A percentile compares a stretch with the other conserved stretches of the same genome.
phyloP scores from a whole-genome alignment of 202 grass and related monocot genomes.

The Schoenoplectus tabernaemontani region DNA sequence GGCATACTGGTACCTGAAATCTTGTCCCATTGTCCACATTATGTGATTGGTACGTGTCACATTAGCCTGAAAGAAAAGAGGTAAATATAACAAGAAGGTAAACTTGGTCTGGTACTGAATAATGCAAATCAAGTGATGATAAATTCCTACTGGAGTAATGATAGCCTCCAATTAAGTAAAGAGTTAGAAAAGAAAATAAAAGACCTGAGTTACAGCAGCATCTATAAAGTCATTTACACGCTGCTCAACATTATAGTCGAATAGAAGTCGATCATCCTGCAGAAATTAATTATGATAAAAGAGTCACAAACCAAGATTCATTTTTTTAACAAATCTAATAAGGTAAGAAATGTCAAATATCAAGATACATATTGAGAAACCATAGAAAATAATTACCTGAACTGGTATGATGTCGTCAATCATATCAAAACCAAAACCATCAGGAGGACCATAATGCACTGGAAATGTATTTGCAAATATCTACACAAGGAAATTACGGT shows the following conservation, averaged over 20 bases:
- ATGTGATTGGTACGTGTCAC: constrained; percentile 80
- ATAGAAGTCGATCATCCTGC: constrained; percentile 69
- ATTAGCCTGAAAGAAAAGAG: constrained; percentile 52
- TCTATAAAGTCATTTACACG: constrained; percentile 81
- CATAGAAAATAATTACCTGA: constrained; percentile 40
- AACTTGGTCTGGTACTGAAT: background rate
- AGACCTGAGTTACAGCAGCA: constrained; percentile 80
- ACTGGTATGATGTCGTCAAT: constrained; percentile 47
- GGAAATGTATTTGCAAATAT: constrained; percentile 92
- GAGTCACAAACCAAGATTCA: background rate
- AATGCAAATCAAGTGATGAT: background rate
- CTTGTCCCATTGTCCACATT: constrained; percentile 98
- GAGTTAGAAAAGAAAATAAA: background rate
- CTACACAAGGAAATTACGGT: constrained; percentile 29
- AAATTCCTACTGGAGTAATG: background rate
- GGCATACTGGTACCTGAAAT: constrained; percentile 87
- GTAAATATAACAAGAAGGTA: background rate
- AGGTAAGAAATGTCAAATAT: background rate
- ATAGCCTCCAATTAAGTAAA: background rate
- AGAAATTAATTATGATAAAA: constrained; percentile 23
- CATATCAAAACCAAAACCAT: constrained; percentile 75
- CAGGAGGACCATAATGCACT: constrained; percentile 82
- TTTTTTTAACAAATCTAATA: background rate
- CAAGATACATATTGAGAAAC: background rate
- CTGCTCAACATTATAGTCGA: constrained; percentile 76